phyloP scores from a whole-genome alignment of 2,329 filamentous ascomycete species.

The Aspergillus tanneri region DNA sequence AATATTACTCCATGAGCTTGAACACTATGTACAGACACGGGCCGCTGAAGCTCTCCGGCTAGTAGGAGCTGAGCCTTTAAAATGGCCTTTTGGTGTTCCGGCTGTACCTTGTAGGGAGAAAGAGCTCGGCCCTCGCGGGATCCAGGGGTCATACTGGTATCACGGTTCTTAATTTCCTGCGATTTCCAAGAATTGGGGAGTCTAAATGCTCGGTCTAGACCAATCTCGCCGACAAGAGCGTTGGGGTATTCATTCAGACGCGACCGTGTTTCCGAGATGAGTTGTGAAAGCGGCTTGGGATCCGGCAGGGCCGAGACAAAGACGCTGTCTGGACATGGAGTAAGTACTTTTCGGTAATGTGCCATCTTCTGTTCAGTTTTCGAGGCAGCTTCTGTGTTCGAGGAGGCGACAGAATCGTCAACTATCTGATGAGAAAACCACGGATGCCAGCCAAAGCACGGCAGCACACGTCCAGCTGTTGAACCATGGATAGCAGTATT shows the following conservation, averaged over 20 bases:
- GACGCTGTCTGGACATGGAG: conserved; percentile 44
- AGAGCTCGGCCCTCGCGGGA: conserved; percentile 59
- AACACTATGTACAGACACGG: conserved; percentile 63
- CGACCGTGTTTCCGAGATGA: conserved; percentile 51
- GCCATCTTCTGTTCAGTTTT: conserved; percentile 33
- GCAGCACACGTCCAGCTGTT: conserved; percentile 51
- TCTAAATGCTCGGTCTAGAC: conserved; percentile 61
- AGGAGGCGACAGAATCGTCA: conserved; percentile 36
- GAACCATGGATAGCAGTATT: conserved; percentile 12
- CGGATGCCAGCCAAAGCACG: conserved; percentile 67
- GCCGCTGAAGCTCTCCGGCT: conserved; percentile 57
- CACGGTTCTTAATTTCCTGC: conserved; percentile 32
- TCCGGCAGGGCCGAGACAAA: conserved; percentile 55
- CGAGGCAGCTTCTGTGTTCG: conserved; percentile 16
- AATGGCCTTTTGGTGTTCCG: conserved; percentile 58
- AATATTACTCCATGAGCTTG: conserved; percentile 61
- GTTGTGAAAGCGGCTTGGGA: conserved; percentile 53
- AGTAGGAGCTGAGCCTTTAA: conserved; percentile 59
- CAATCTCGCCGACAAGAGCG: conserved; percentile 62
- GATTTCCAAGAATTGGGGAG: conserved; percentile 54
- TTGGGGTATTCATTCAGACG: conserved; percentile 53
- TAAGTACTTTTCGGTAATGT: conserved; percentile 58
- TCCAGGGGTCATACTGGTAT: conserved; percentile 54
- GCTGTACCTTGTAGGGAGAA: conserved; percentile 57
- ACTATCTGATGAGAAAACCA: conserved; percentile 66